Percentiles rank a stretch among this genome's conserved stretches.
Evolutionary conservation across 805 yeast species (phyloP).

Genomic region (Metschnikowia sp.): DNA sequence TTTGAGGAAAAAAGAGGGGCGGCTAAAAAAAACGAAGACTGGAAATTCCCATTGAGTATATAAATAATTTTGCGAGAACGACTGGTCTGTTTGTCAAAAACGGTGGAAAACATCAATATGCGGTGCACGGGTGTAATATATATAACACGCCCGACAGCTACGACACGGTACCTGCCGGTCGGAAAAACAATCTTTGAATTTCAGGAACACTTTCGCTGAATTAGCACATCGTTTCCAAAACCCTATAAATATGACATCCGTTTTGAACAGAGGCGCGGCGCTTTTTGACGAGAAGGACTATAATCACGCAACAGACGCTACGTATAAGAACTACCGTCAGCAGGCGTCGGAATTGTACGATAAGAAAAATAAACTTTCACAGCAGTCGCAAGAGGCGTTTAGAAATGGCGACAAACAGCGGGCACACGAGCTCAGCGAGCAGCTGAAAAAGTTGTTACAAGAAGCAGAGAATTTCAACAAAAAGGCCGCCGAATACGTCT

Average conservation of each 20-base stretch:
- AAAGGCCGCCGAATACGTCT: slow-evolving; percentile 88
- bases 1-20: no score
- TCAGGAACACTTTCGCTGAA: no score
- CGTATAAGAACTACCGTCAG: slow-evolving; percentile 60
- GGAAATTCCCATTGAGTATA: no score
- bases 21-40: no score
- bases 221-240: neutral
- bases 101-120: neutral
- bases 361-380: slow-evolving; percentile 52
- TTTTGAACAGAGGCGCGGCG: slow-evolving; percentile 11
- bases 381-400: slow-evolving; percentile 75
- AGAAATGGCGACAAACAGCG: slow-evolving; percentile 65
- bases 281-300: slow-evolving; percentile 45
- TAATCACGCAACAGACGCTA: slow-evolving; percentile 67
- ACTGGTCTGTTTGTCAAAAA: neutral
- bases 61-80: no score
- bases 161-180: no score
- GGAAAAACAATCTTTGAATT: no score
- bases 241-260: slow-evolving; percentile 6
- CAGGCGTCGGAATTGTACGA: slow-evolving; percentile 66
- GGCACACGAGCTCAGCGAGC: slow-evolving; percentile 71
- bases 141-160: neutral
- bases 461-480: slow-evolving; percentile 68
- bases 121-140: neutral
- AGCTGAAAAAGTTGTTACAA: slow-evolving; percentile 56